Evolutionary conservation across 805 yeast genomes (phyloP), one percentile per base, ranked within the genome.

Genomic region (Candida tallmaniae): DNA sequence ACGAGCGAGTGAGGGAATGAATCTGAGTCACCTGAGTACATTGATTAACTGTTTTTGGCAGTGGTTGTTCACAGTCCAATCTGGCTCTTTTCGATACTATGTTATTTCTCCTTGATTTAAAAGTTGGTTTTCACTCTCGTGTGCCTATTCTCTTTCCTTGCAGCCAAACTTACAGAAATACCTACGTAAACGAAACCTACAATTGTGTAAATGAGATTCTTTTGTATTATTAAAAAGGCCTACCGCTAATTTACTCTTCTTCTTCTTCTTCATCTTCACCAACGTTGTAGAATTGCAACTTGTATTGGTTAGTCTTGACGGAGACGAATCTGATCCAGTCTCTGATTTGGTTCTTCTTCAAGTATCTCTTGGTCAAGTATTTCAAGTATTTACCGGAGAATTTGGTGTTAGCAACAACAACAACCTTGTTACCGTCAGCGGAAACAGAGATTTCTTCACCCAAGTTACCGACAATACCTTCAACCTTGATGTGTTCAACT

Each of bases 261-360:
- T 65, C 71, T 68, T 84, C 96, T 63, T 89, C 97, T 62, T 89
- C 95, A 59, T 85, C 78, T 57, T 72, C 90, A 60, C 90, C 88
- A 70, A 90, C 93, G 72, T 94, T 87, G 96, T 86, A 93, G 96
- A 90, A 90, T 73, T 93, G 89, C 78, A 90, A 80, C 73, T 84
- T 84, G 86, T 93, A 93, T 71, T 79, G 81, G 83, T 89, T 86
- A 74, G 85, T 84, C 78, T 88, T 83, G 65, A 83, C 81, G 52
- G 97, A 85, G 54, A 90, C 96, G 64, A 90, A 89, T 81, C 97
- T 93, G 74, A 90, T 89, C 97, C 97, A 90, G 80, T 93, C 97
- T 80, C 97, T 88, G 78, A 90, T 85, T 76, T 86, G 95, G 90
- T 89, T 87, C 86, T 93, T 93, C 95, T 90, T 94, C 75, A 93